phyloP scores from a whole-genome alignment of 2,329 filamentous ascomycete genomes.

The Stenocarpella maydis region DNA sequence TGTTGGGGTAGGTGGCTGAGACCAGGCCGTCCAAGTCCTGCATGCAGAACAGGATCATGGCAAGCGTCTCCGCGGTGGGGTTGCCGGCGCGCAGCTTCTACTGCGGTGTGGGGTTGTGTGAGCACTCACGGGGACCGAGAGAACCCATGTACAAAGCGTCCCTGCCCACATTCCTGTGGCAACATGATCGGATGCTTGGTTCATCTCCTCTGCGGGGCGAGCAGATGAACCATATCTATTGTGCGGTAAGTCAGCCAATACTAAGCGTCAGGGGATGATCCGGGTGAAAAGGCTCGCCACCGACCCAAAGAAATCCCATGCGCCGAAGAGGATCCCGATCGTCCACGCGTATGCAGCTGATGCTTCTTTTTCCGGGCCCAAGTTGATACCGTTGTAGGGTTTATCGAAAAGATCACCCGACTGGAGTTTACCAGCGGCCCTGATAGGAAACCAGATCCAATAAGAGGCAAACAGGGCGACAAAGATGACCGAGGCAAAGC shows the following conservation, averaged over 20 bases:
- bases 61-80: conserved; percentile 40
- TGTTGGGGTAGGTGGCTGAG: conserved; percentile 46
- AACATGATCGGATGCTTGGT: conserved; percentile 46
- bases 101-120: background rate
- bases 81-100: background rate
- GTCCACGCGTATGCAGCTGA: conserved; percentile 49
- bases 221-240: conserved; percentile 44
- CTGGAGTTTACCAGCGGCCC: conserved; percentile 46
- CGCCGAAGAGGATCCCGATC: conserved; percentile 46
- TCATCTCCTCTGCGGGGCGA: conserved; percentile 49
- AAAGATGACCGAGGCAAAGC: conserved; percentile 48
- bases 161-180: conserved; percentile 50
- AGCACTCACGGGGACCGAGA: conserved; percentile 44
- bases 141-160: conserved; percentile 46
- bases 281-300: background rate
- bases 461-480: conserved; percentile 46
- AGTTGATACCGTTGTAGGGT: conserved; percentile 51
- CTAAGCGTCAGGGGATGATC: background rate
- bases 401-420: conserved; percentile 44
- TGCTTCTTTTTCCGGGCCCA: conserved; percentile 44
- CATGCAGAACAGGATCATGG: conserved; percentile 50
- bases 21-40: conserved; percentile 50
- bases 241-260: background rate
- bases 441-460: conserved; percentile 50
- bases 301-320: conserved; percentile 47